Conservation (phyloP, 1,139 yeast species). For the Candida albicans region DNA sequence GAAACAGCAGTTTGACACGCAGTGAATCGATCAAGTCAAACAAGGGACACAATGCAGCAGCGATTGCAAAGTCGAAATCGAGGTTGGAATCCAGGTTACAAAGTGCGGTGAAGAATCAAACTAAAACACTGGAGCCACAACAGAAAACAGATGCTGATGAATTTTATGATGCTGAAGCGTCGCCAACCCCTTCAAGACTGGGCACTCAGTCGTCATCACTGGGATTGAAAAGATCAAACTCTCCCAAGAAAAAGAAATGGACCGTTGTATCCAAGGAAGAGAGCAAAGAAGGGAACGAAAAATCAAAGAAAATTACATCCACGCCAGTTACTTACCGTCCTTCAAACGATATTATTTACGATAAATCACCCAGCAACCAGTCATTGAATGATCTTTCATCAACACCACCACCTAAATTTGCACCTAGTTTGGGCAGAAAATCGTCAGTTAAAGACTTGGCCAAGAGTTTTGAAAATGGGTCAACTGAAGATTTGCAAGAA, state of each 20-base stretch:
- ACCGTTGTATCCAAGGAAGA: conserved; percentile 18
- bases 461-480: conserved; percentile 26
- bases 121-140: conserved; percentile 2
- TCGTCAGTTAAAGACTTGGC: conserved; percentile 40
- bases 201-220: conserved; percentile 33
- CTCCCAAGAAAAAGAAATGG: conserved; percentile 10
- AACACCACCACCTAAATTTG: conserved; percentile 30
- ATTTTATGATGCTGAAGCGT: conserved; percentile 6
- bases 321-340: conserved; percentile 31
- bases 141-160: conserved; percentile 6
- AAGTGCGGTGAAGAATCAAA: conserved; percentile 23
- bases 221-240: conserved; percentile 35
- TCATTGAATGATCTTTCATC: conserved; percentile 2
- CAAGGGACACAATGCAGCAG: conserved; percentile 1
- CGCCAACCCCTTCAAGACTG: conserved; percentile 17
- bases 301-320: conserved; percentile 1
- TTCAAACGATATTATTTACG: conserved; percentile 26
- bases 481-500: conserved; percentile 9
- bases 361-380: conserved; percentile 4
- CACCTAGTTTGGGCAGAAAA: conserved; percentile 29
- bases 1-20: conserved; percentile 9
- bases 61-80: conserved; percentile 23
- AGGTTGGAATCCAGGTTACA: conserved; percentile 36
- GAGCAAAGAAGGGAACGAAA: not conserved
- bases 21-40: conserved; percentile 11